Conservation (phyloP, 1,139 yeast genomes). For the Taphrina betulina region DNA sequence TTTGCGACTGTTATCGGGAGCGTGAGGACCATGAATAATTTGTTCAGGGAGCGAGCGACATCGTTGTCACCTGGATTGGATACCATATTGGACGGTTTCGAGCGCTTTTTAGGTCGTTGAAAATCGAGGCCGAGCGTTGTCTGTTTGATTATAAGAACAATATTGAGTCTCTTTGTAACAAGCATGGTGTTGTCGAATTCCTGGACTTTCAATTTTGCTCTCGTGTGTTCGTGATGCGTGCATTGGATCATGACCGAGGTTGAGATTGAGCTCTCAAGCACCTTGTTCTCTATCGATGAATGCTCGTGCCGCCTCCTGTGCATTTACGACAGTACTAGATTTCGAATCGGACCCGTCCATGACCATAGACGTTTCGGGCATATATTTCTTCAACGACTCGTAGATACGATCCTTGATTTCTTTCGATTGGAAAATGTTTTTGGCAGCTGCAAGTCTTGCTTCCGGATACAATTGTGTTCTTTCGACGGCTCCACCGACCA, state of each 20-base stretch:
- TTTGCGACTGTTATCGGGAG: slow-evolving; percentile 13
- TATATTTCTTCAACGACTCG: slow-evolving; percentile 15
- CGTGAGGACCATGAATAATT: slow-evolving; percentile 15
- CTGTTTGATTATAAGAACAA: no score
- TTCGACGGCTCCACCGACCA: slow-evolving; percentile 29
- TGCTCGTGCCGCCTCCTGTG: slow-evolving; percentile 12
- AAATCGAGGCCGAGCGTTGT: no score
- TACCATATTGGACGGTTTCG: slow-evolving; percentile 10
- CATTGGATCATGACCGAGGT: no score
- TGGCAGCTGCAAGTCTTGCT: slow-evolving; percentile 18
- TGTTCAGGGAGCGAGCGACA: slow-evolving; percentile 25
- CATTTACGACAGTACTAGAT: background rate
- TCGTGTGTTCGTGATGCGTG: no score
- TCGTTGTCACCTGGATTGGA: slow-evolving; percentile 16
- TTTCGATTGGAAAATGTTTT: slow-evolving; percentile 14
- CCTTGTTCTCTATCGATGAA: slow-evolving; percentile 17
- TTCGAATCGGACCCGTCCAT: no score
- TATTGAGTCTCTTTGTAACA: no score
- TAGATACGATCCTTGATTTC: slow-evolving; percentile 4
- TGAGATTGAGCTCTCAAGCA: no score
- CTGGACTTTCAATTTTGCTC: no score
- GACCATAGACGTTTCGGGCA: no score
- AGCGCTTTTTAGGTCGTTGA: slow-evolving; percentile 20
- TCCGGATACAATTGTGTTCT: slow-evolving; percentile 27
- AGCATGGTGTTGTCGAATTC: no score